A percentile compares a stretch with the other conserved stretches of the same genome.
phyloP scores from a whole-genome alignment of 495 filamentous ascomycete genomes.

The Aspergillus affinis region DNA sequence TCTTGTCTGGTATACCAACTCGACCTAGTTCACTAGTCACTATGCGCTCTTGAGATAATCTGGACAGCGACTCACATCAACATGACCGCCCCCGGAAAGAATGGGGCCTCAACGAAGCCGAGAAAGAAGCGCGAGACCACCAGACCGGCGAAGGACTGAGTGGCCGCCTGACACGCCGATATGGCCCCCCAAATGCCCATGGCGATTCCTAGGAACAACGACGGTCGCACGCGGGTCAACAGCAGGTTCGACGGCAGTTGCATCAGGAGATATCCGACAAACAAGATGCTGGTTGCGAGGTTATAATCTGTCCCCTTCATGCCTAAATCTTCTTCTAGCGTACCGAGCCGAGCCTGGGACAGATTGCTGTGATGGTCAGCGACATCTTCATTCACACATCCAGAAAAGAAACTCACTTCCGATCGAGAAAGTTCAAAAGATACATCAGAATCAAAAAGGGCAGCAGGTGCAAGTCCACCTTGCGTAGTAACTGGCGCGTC shows the following conservation, averaged over 20 bases:
- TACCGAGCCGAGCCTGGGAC: constrained; percentile 41
- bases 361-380: constrained; percentile 24
- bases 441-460: constrained; percentile 70
- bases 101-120: constrained; percentile 58
- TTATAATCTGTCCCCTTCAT: constrained; percentile 53
- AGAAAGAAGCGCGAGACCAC: constrained; percentile 67
- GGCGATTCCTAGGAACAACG: constrained; percentile 28
- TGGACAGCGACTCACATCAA: constrained; percentile 26
- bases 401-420: constrained; percentile 38
- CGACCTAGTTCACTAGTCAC: constrained; percentile 23
- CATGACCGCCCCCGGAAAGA: constrained; percentile 47
- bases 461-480: constrained; percentile 60
- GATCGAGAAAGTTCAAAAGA: constrained; percentile 78
- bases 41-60: neutral
- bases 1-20: constrained; percentile 55
- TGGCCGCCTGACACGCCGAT: constrained; percentile 59
- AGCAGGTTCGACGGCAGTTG: constrained; percentile 62
- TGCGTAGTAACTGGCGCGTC: constrained; percentile 47
- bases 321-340: constrained; percentile 45
- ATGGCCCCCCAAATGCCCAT: constrained; percentile 57
- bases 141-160: constrained; percentile 56
- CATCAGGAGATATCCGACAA: constrained; percentile 63
- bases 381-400: neutral
- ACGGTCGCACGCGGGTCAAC: constrained; percentile 46
- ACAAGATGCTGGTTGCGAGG: constrained; percentile 63